Evolutionary conservation across 2,329 filamentous ascomycete species (phyloP), one percentile per base, ranked within the genome.

Genomic region (Hysterium pulicare): DNA sequence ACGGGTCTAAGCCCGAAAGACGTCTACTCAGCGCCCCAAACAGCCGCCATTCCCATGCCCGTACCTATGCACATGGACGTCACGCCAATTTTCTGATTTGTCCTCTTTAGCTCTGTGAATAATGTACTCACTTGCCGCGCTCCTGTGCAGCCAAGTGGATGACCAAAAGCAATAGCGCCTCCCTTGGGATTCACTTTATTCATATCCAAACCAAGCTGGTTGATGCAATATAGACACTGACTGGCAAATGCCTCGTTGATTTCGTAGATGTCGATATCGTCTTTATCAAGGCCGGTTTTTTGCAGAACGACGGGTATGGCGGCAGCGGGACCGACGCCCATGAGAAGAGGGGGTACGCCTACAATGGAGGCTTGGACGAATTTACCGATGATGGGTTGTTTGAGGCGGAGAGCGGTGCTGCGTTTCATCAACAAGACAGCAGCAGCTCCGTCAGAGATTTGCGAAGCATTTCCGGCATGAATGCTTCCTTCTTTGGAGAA

Each of bases 171-270:
- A 67, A 96, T 96, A 24, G 90, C 90, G 50, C 91, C 91, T 53
- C 91, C 93, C 79, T 96, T 95, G 58, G 91, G 91, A 75, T 97
- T 97, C 64, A 98, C 83, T 80, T 96, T 97, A 53, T 87, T 84
- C 47, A 77, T 64, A 40, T 89, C 86, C 21, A 98, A 72, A 33
- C 84, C 85, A 17, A 98, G 80, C 75, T 96, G 84, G 60, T 93
- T 87, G 50, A 87, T 82, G 69, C 90, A 96, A 86, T 87, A 97
- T 53, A 97, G 70, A 70, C 89, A 95, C 78, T 97, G 91, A 50
- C 82, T 87, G 23, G 93, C 93, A 68, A 98, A 98, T 1, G 93
- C 93, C 79, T 98, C 93, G 76, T 98, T 98, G 78, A 98, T 96
- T 80, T 98, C 93, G 62, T 81, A 97, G 62, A 97, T 91, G 66